These are phyloP conservation scores for Mycena alexandri DNA, from an alignment of 768 basidiomycete species.

Conservation along the genomic window DNA sequence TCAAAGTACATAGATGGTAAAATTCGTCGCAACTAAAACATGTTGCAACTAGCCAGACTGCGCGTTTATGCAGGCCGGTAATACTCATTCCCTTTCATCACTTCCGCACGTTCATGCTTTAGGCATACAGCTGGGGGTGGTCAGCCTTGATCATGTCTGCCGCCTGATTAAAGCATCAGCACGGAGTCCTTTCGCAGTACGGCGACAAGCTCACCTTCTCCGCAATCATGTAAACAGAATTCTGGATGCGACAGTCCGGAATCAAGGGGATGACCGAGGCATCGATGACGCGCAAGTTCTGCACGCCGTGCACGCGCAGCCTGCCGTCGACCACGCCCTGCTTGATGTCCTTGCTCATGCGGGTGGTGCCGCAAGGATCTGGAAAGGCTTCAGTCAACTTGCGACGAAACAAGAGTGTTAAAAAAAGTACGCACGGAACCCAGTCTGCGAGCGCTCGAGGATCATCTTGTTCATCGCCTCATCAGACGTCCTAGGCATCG, in stretches of 20 bases:
- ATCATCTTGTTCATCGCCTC: constrained; percentile 36
- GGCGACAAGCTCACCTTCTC: constrained; percentile 17
- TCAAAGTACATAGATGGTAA: too few relatives aligned
- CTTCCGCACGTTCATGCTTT: too few relatives aligned
- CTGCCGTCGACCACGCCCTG: constrained; percentile 29
- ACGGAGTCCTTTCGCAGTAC: not conserved
- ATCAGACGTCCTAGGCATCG: constrained; percentile 29
- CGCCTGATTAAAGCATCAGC: constrained; percentile 18
- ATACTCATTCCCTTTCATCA: too few relatives aligned
- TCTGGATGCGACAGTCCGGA: constrained; percentile 33
- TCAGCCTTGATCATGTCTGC: constrained; percentile 34
- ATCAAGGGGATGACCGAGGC: constrained; percentile 34
- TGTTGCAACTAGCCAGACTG: too few relatives aligned
- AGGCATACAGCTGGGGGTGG: constrained; percentile 19
- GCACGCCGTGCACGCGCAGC: constrained; percentile 29
- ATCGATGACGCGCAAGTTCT: constrained; percentile 33
- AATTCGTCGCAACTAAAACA: too few relatives aligned
- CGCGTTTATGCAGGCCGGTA: too few relatives aligned
- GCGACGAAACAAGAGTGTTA: not conserved
- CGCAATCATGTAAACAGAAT: constrained; percentile 26
- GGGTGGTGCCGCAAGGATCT: constrained; percentile 32
- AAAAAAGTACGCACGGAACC: constrained; percentile 25
- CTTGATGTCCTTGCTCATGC: constrained; percentile 29
- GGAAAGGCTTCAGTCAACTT: constrained; percentile 3
- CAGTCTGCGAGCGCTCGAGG: constrained; percentile 34